Conservation (phyloP, 73 alveolate species). For the Paramecium bursaria region DNA sequence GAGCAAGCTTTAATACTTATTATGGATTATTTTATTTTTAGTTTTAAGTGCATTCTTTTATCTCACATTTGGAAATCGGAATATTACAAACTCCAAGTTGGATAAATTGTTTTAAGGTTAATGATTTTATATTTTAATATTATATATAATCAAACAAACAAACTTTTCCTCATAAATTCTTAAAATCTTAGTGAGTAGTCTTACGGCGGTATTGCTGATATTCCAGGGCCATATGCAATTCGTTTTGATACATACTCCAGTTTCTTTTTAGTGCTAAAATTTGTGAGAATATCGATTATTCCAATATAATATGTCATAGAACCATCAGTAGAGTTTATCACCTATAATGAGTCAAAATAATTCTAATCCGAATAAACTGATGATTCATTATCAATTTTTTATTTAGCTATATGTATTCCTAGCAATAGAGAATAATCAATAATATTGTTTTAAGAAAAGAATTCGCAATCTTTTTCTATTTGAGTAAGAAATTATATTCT, state of each 20-base stretch:
- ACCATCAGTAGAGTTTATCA: slow-evolving; percentile 28
- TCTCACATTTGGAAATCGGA: too few relatives aligned
- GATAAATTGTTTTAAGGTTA: too few relatives aligned
- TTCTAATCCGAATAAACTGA: slow-evolving; percentile 42
- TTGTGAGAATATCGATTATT: slow-evolving; percentile 88
- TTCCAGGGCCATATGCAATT: slow-evolving; percentile 76
- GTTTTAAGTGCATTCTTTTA: too few relatives aligned
- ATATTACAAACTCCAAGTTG: too few relatives aligned
- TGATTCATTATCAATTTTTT: slow-evolving; percentile 60
- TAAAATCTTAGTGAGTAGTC: slow-evolving; percentile 61
- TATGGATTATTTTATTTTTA: too few relatives aligned
- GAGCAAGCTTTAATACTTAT: too few relatives aligned
- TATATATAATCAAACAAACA: too few relatives aligned
- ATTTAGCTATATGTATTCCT: slow-evolving; percentile 85
- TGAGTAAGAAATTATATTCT: slow-evolving; percentile 77
- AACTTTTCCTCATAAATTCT: slow-evolving; percentile 33
- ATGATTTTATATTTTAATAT: too few relatives aligned
- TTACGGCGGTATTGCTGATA: slow-evolving; percentile 67
- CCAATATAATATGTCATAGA: slow-evolving; percentile 76
- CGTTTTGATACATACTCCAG: slow-evolving; percentile 88
- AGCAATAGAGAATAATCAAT: slow-evolving; percentile 91
- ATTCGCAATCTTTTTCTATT: slow-evolving; percentile 85
- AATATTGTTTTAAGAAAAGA: slow-evolving; percentile 84
- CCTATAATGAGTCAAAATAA: slow-evolving; percentile 19
- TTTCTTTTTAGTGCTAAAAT: slow-evolving; percentile 84